These are phyloP conservation scores for Amniculicola lignicola DNA, from an alignment of 495 filamentous ascomycete species.

Conservation along the genomic window DNA sequence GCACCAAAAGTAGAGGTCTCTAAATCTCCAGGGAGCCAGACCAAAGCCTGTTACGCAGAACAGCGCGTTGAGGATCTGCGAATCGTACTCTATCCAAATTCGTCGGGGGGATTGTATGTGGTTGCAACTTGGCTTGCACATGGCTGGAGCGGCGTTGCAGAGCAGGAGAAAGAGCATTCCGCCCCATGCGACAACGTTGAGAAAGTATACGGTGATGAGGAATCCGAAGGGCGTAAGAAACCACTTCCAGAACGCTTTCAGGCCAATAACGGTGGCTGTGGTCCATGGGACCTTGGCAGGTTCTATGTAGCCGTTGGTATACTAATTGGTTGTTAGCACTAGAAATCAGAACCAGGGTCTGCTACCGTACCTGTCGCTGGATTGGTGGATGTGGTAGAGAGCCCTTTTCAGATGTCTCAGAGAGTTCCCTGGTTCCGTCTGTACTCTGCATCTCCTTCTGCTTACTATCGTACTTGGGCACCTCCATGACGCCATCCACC, in stretches of 20 bases:
- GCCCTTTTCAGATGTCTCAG: conserved; percentile 3
- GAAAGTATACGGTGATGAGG: conserved; percentile 70
- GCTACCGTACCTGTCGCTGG: background rate
- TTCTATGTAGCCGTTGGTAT: conserved; percentile 65
- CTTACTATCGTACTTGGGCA: conserved; percentile 9
- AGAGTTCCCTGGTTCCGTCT: background rate
- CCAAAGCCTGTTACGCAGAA: conserved; percentile 89
- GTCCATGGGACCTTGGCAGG: conserved; percentile 63
- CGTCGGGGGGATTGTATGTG: conserved; percentile 68
- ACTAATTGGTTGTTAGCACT: conserved; percentile 22
- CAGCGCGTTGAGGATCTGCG: conserved; percentile 79
- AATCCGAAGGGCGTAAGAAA: conserved; percentile 70
- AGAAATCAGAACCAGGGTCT: background rate
- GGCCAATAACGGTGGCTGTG: conserved; percentile 51
- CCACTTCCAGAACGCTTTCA: conserved; percentile 54
- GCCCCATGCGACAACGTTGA: conserved; percentile 83
- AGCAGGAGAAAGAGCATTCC: conserved; percentile 86
- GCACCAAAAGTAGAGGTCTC: conserved; percentile 69
- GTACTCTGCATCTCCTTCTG: conserved; percentile 4
- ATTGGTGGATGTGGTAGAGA: background rate
- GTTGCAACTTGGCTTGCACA: conserved; percentile 73
- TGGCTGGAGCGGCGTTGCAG: conserved; percentile 68
- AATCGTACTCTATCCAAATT: conserved; percentile 82
- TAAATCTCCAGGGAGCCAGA: conserved; percentile 78
- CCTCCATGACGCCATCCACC: background rate